phyloP scores from a whole-genome alignment of 2,329 filamentous ascomycete genomes.

The Epichloe gansuensis region DNA sequence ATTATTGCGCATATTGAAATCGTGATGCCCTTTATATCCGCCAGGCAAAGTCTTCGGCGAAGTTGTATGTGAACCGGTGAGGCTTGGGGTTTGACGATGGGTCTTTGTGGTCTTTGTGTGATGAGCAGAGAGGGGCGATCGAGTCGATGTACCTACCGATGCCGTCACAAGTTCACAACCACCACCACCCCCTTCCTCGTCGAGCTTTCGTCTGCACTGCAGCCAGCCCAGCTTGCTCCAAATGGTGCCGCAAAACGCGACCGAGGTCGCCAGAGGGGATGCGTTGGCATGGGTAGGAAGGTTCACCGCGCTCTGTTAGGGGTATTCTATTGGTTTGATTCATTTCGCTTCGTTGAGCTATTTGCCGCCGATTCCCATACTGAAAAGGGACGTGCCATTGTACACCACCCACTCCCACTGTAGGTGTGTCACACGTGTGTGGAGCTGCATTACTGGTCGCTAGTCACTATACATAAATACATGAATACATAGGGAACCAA shows the following conservation, averaged over 20 bases:
- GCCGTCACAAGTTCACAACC: background rate
- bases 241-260: background rate
- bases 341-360: background rate
- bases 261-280: background rate
- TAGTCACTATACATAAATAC: no score
- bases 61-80: background rate
- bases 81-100: background rate
- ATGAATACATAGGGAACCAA: no score
- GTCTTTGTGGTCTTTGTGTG: background rate
- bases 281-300: background rate
- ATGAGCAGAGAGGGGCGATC: background rate
- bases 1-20: conserved; percentile 8
- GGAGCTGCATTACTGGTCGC: no score
- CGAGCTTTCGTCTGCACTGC: conserved; percentile 12
- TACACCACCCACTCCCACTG: no score
- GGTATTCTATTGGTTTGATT: background rate
- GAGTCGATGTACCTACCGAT: background rate
- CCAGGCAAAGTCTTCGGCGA: background rate
- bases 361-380: background rate
- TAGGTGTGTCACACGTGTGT: no score
- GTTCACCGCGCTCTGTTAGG: background rate
- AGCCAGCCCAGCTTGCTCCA: conserved; percentile 11
- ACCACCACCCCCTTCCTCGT: background rate
- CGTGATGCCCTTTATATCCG: background rate
- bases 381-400: no score